phyloP scores from a whole-genome alignment of 2,329 filamentous ascomycete species.

The Sphaerulina populicola region DNA sequence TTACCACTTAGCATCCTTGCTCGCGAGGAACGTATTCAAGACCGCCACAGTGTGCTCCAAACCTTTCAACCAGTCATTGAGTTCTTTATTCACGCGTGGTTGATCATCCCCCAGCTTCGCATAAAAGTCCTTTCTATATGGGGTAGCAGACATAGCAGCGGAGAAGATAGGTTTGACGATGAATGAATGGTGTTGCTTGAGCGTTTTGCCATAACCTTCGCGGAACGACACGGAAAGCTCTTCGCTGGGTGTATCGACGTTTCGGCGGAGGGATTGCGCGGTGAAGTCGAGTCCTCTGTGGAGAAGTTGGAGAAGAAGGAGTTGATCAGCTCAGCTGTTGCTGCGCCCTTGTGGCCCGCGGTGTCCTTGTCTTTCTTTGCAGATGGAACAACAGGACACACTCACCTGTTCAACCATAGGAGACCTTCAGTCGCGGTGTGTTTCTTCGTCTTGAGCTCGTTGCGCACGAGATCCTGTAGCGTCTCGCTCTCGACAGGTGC shows the following conservation, averaged over 20 bases:
- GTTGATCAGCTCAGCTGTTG: no score
- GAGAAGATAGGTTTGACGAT: conserved; percentile 86
- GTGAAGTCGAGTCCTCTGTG: conserved; percentile 87
- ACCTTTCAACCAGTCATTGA: conserved; percentile 65
- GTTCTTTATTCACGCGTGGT: conserved; percentile 52
- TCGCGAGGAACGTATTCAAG: conserved; percentile 55
- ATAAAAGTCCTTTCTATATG: conserved; percentile 92
- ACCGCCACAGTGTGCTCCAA: conserved; percentile 73
- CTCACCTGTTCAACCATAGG: conserved; percentile 80
- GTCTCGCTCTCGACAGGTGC: conserved; percentile 71
- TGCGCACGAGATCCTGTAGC: conserved; percentile 73
- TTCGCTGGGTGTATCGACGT: conserved; percentile 57
- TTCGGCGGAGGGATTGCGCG: conserved; percentile 69
- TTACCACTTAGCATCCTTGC: conserved; percentile 41
- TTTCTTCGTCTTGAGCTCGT: conserved; percentile 84
- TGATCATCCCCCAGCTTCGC: conserved; percentile 66
- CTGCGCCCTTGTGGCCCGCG: no score
- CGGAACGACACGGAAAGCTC: conserved; percentile 86
- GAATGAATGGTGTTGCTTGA: conserved; percentile 87
- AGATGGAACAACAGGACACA: conserved; percentile 27
- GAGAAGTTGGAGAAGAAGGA: background rate
- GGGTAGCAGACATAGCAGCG: conserved; percentile 84
- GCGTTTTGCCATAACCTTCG: conserved; percentile 70
- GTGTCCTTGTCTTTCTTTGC: no score
- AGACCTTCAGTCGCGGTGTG: conserved; percentile 82